Evolutionary conservation across 331 rosid species (phyloP).

Genomic region (Erythrophleum ivorense): DNA sequence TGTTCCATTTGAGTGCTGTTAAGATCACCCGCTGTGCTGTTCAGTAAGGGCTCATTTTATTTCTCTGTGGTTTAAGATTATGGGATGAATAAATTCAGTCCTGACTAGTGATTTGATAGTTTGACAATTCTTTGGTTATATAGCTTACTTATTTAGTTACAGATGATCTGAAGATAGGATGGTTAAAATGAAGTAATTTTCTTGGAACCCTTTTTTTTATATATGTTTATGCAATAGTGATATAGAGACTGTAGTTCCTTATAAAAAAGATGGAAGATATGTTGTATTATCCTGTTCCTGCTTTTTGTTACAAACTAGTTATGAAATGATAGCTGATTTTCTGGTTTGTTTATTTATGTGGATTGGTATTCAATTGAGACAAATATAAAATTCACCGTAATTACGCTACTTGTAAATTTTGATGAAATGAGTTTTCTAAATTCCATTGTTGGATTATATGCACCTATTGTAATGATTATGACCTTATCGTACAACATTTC

Average conservation of each 20-base stretch:
- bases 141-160: neutral
- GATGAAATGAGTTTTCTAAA: slow-evolving; percentile 3
- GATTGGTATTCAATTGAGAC: neutral
- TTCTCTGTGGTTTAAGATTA: neutral
- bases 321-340: neutral
- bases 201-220: neutral
- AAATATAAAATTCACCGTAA: neutral
- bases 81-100: neutral
- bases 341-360: neutral
- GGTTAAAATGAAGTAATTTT: neutral
- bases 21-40: slow-evolving; percentile 10
- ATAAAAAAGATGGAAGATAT: neutral
- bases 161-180: slow-evolving; percentile 7
- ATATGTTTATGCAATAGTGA: neutral
- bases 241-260: neutral
- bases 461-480: neutral
- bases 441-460: slow-evolving; percentile 2
- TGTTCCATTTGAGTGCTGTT: neutral
- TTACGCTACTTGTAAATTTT: neutral
- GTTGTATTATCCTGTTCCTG: neutral
- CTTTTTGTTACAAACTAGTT: slow-evolving; percentile 6
- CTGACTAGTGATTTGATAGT: neutral
- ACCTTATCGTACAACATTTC: neutral
- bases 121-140: slow-evolving; percentile 5
- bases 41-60: neutral